These are phyloP conservation scores for Tephrocybe sp. DNA, from an alignment of 768 basidiomycete species.

Conservation along the genomic window DNA sequence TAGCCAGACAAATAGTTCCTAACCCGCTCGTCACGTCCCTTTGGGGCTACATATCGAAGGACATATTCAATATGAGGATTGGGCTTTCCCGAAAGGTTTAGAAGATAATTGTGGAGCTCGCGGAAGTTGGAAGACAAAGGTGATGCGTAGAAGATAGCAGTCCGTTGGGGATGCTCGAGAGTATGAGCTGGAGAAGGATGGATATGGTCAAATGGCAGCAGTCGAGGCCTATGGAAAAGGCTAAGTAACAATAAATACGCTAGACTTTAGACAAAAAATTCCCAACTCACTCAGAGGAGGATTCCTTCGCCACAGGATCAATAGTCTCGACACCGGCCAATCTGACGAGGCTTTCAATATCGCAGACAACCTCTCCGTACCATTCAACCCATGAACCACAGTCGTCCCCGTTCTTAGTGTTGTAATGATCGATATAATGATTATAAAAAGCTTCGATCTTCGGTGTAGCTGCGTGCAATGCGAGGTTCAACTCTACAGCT, in stretches of 20 bases:
- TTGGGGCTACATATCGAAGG: slow-evolving; percentile 62
- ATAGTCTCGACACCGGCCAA: slow-evolving; percentile 52
- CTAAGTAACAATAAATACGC: slow-evolving; percentile 5
- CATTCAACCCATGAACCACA: slow-evolving; percentile 83
- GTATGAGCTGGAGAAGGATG: slow-evolving; percentile 47
- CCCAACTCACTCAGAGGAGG: slow-evolving; percentile 24
- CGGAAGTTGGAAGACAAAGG: slow-evolving; percentile 65
- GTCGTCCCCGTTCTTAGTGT: slow-evolving; percentile 24
- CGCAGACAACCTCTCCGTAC: slow-evolving; percentile 75
- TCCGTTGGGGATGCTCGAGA: slow-evolving; percentile 47
- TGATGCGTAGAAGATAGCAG: slow-evolving; percentile 78
- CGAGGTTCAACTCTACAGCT: slow-evolving; percentile 68
- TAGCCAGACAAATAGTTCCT: slow-evolving; percentile 74
- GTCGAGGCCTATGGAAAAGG: slow-evolving; percentile 40
- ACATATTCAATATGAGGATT: slow-evolving; percentile 65
- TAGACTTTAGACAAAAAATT: neutral
- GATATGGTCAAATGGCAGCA: slow-evolving; percentile 79
- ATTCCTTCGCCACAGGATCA: slow-evolving; percentile 30
- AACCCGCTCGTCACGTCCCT: slow-evolving; percentile 17
- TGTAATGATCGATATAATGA: slow-evolving; percentile 50
- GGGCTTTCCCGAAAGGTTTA: slow-evolving; percentile 41
- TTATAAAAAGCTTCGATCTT: slow-evolving; percentile 83
- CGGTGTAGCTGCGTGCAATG: slow-evolving; percentile 75
- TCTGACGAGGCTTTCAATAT: slow-evolving; percentile 53
- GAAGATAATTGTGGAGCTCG: slow-evolving; percentile 64